Evolutionary conservation across 495 filamentous ascomycete species (phyloP).

Genomic region (Xeromyces bisporus): DNA sequence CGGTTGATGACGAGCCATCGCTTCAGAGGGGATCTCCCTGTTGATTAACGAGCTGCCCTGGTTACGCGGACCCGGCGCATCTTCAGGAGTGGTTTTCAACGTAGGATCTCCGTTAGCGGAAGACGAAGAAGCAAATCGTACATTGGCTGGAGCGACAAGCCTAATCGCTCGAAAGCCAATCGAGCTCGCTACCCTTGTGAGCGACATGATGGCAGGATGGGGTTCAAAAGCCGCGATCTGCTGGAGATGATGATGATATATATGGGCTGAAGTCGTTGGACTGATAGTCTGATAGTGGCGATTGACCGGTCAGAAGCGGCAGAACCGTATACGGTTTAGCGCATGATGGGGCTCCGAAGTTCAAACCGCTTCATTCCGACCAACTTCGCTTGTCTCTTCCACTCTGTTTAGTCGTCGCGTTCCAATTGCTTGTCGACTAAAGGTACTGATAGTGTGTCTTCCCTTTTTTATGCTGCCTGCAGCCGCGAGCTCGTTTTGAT

Average conservation of each 20-base stretch:
- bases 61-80: slow-evolving; percentile 21
- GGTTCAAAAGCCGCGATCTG: no score
- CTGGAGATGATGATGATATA: no score
- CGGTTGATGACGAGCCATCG: slow-evolving; percentile 47
- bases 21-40: slow-evolving; percentile 33
- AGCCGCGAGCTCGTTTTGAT: no score
- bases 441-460: slow-evolving; percentile 18
- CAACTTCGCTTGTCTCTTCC: slow-evolving; percentile 23
- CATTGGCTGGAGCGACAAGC: slow-evolving; percentile 18
- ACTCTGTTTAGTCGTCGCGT: slow-evolving; percentile 17
- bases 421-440: slow-evolving; percentile 20
- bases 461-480: no score
- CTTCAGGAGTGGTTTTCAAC: slow-evolving; percentile 25
- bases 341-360: slow-evolving; percentile 15
- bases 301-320: no score
- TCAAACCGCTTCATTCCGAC: slow-evolving; percentile 8
- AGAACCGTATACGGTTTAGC: slow-evolving; percentile 26
- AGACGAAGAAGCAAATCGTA: slow-evolving; percentile 19
- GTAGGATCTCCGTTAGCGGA: slow-evolving; percentile 9
- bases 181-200: slow-evolving; percentile 25
- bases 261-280: no score
- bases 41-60: slow-evolving; percentile 32
- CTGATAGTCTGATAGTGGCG: no score
- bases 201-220: slow-evolving; percentile 25
- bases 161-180: slow-evolving; percentile 21